A percentile compares a stretch with the other conserved stretches of the same genome.
Conservation (phyloP, 176 grass and related monocot species). For the Elaeis guineensis region DNA sequence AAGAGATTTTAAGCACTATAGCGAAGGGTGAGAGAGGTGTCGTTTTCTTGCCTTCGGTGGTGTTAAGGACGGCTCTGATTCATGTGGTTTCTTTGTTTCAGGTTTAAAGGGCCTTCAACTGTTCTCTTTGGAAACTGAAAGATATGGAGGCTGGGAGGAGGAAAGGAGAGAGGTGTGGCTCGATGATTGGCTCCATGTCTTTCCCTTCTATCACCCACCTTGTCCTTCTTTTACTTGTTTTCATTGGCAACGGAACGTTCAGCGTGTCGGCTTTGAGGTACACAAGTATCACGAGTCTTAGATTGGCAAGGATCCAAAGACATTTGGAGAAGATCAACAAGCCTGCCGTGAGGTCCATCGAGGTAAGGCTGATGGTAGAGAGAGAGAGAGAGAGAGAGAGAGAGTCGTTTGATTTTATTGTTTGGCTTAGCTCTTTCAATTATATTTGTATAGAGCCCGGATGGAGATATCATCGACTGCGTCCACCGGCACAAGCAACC, state of each 20-base stretch:
- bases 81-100: conserved; percentile 10
- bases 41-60: conserved; percentile 8
- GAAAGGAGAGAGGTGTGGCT: conserved; percentile 5
- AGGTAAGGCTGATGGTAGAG: conserved; percentile 14
- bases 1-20: not conserved
- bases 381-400: too few species aligned
- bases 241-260: not conserved
- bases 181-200: conserved; percentile 12
- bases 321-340: conserved; percentile 69
- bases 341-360: conserved; percentile 41
- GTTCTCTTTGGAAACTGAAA: conserved; percentile 20
- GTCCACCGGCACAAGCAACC: conserved; percentile 57
- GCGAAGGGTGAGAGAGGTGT: not conserved
- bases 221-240: conserved; percentile 18
- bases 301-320: conserved; percentile 48
- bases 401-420: too few species aligned
- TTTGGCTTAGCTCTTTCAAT: too few species aligned
- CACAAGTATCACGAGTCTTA: conserved; percentile 21
- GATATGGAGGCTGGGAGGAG: conserved; percentile 15
- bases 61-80: conserved; percentile 12
- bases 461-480: conserved; percentile 94
- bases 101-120: not conserved
- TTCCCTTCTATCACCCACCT: conserved; percentile 2
- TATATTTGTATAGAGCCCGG: conserved; percentile 28
- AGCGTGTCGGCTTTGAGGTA: conserved; percentile 5